phyloP scores from a whole-genome alignment of 2,329 filamentous ascomycete genomes.

The Pseudogymnoascus sp. region DNA sequence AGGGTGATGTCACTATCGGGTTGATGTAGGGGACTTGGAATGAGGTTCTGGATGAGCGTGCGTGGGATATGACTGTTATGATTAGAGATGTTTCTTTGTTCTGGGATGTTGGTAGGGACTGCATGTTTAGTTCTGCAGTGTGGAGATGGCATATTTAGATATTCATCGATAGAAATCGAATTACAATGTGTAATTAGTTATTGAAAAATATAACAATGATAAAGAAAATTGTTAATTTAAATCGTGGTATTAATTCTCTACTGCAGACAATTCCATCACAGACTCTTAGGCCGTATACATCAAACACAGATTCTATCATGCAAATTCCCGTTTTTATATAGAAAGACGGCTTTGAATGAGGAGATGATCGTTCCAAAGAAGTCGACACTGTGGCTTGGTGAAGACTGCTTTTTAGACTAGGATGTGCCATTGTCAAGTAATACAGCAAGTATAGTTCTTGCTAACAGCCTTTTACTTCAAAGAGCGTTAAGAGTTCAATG shows the following conservation, averaged over 20 bases:
- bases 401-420: too few species aligned
- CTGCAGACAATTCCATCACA: background rate
- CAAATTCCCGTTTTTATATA: background rate
- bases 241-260: background rate
- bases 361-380: too few species aligned
- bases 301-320: background rate
- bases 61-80: background rate
- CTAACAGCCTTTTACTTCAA: too few species aligned
- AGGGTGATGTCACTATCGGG: conserved; percentile 32
- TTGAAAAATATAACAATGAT: background rate
- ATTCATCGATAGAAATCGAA: background rate
- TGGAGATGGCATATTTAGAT: background rate
- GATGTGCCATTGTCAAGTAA: too few species aligned
- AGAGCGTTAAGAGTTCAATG: too few species aligned
- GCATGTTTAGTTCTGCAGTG: background rate
- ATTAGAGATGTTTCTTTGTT: background rate
- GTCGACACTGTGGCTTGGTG: too few species aligned
- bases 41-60: background rate
- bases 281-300: background rate
- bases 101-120: background rate
- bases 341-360: too few species aligned
- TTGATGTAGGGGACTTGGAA: conserved; percentile 27
- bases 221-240: background rate
- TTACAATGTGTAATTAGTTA: background rate
- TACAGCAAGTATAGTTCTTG: too few species aligned